Evolutionary conservation across 192 early-diverging fungal genomes (phyloP), one percentile per base, ranked within the genome.

Genomic region (Backusella morwellensis): DNA sequence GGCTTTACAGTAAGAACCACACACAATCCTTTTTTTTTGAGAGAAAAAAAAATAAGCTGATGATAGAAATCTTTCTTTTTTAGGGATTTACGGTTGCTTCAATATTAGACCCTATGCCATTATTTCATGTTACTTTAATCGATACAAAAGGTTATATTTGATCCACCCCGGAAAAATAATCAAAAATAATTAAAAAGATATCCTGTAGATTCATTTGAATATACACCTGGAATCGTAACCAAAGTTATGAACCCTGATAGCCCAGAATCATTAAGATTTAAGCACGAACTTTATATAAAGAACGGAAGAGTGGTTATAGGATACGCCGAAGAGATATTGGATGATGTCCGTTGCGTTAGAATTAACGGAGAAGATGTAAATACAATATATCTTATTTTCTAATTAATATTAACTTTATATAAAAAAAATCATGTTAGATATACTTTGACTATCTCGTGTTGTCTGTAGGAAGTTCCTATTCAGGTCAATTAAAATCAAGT

Each of bases 221-320:
- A 83, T 35, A 83, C 81, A 15, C 81, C 81, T 4, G 72, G 75
- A 0, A 35, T 77, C 12, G 66, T 83, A 23, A 75, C 59, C 8
- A 76, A 79, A 42, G 11, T 83, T 6, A 72, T 83, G 0, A 47
- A 73, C 4, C 78, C 78, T 32, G 26, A 47, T 12, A 44, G 71
- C 0, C 23, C 50, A 38, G 63, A 47, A 6, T 80, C 81, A 8
- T 26, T 80, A 11, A 75, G 81, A 11, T 71, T 83, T 32, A 59
- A 54, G 12, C 81, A 83, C 42, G 72, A 76, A 36, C 34, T 56
- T 11, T 83, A 83, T 63, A 52, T 83, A 0, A 52, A 40, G 21
- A 83, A 83, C 42, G 81, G 81, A 52, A 56, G 52, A 74, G 76
- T 83, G 0, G 74, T 83, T 40, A 79, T 83, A 63, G 81, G 81